Conservation (phyloP, 2,329 filamentous ascomycete species). For the Zasmidium cellare region DNA sequence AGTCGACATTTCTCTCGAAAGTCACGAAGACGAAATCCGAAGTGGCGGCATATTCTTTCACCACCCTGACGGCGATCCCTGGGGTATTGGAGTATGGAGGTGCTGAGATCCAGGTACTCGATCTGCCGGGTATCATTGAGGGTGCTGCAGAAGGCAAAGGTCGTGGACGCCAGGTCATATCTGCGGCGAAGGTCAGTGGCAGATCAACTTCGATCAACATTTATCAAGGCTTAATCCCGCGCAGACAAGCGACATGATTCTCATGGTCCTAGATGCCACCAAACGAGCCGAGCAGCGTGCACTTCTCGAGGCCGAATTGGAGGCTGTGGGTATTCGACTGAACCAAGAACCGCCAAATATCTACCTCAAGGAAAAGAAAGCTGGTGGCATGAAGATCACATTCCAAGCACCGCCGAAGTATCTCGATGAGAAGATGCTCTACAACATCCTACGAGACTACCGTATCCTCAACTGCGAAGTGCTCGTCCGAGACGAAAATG, state of each 20-base stretch:
- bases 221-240: slow-evolving; percentile 7
- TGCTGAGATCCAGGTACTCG: slow-evolving; percentile 95
- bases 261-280: slow-evolving; percentile 96
- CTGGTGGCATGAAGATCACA: slow-evolving; percentile 97
- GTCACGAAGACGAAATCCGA: slow-evolving; percentile 98
- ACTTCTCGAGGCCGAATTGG: slow-evolving; percentile 85
- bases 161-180: slow-evolving; percentile 92
- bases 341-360: slow-evolving; percentile 97
- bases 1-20: slow-evolving; percentile 98
- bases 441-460: slow-evolving; percentile 96
- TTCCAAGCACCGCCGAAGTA: slow-evolving; percentile 87
- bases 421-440: slow-evolving; percentile 96
- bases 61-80: slow-evolving; percentile 93
- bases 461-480: slow-evolving; percentile 98
- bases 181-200: slow-evolving; percentile 72
- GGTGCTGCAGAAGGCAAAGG: slow-evolving; percentile 95
- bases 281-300: slow-evolving; percentile 93
- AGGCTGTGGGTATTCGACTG: slow-evolving; percentile 90
- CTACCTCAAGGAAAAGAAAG: slow-evolving; percentile 93
- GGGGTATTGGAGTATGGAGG: slow-evolving; percentile 97
- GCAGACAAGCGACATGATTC: slow-evolving; percentile 86
- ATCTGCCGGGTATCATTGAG: slow-evolving; percentile 97
- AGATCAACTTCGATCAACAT: background rate
- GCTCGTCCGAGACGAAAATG: slow-evolving; percentile 87
- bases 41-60: slow-evolving; percentile 95